phyloP scores from a whole-genome alignment of 371 early-diverging fungal species.

The Mortierella sp. region DNA sequence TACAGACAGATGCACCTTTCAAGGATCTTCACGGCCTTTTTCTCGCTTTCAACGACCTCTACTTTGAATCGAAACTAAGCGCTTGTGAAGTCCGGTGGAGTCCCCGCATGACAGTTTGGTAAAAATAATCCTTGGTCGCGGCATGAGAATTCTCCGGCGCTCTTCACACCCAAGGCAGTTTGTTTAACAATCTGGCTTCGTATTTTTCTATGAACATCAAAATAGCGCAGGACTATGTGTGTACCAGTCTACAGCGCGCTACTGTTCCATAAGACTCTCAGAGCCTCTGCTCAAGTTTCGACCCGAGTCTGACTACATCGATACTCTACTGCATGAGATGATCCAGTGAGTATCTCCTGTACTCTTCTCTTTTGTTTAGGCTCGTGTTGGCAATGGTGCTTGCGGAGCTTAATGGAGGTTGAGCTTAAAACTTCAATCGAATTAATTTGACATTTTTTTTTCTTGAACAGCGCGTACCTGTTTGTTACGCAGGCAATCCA shows the following conservation, averaged over 20 bases:
- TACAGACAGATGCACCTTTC: slow-evolving; percentile 45
- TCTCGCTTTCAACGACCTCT: slow-evolving; percentile 65
- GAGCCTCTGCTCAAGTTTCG: slow-evolving; percentile 79
- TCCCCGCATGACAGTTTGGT: slow-evolving; percentile 70
- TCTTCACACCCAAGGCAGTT: neutral
- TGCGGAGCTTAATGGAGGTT: neutral
- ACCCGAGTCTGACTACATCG: slow-evolving; percentile 66
- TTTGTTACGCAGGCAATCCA: slow-evolving; percentile 67
- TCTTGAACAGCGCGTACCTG: slow-evolving; percentile 62
- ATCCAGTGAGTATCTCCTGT: slow-evolving; percentile 49
- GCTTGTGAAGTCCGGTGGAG: slow-evolving; percentile 77
- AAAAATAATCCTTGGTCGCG: slow-evolving; percentile 14
- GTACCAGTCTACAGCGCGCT: slow-evolving; percentile 56
- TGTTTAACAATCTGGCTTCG: neutral
- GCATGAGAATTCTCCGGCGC: too few relatives aligned
- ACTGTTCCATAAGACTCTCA: slow-evolving; percentile 68
- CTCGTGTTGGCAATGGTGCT: neutral
- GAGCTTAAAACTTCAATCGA: slow-evolving; percentile 1
- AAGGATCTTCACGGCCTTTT: slow-evolving; percentile 69
- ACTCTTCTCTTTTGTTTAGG: slow-evolving; percentile 14
- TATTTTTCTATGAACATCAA: neutral
- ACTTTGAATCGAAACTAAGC: slow-evolving; percentile 67
- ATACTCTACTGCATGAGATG: slow-evolving; percentile 67
- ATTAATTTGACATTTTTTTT: neutral
- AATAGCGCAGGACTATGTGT: slow-evolving; percentile 65